These are phyloP conservation scores for Boletus sp. DNA, from an alignment of 1,284 basidiomycete genomes.

Conservation along the genomic window DNA sequence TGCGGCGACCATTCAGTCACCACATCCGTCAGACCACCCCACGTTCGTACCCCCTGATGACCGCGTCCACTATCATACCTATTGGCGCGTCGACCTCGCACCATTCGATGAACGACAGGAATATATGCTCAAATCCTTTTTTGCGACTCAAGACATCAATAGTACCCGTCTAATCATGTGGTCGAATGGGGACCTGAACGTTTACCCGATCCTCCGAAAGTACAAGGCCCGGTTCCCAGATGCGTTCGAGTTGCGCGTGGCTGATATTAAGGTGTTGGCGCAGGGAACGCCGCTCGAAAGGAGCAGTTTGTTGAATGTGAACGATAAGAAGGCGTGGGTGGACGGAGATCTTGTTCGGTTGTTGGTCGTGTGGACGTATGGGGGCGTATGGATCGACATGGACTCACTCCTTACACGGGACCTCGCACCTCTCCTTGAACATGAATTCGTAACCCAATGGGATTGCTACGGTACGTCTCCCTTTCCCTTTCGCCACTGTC, in stretches of 20 bases:
- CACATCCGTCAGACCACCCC: slow-evolving; percentile 1
- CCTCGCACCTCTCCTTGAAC: slow-evolving; percentile 78
- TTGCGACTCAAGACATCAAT: slow-evolving; percentile 78
- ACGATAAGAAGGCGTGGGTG: slow-evolving; percentile 83
- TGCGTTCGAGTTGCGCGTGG: slow-evolving; percentile 67
- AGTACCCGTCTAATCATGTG: slow-evolving; percentile 75
- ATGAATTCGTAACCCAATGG: slow-evolving; percentile 96
- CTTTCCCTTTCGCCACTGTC: not conserved
- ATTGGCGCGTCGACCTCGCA: slow-evolving; percentile 86
- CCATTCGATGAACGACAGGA: slow-evolving; percentile 80
- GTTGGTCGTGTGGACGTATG: slow-evolving; percentile 82
- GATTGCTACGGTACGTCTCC: slow-evolving; percentile 83
- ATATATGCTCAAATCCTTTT: slow-evolving; percentile 86
- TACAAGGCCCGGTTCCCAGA: slow-evolving; percentile 66
- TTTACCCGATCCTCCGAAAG: slow-evolving; percentile 58
- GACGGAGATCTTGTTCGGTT: slow-evolving; percentile 88
- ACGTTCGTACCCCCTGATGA: slow-evolving; percentile 36
- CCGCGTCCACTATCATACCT: slow-evolving; percentile 75
- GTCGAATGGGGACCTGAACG: slow-evolving; percentile 78
- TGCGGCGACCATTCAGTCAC: slow-evolving; percentile 66
- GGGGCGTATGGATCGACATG: slow-evolving; percentile 96
- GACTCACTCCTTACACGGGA: slow-evolving; percentile 88
- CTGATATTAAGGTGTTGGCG: slow-evolving; percentile 68
- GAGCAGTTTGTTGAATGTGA: slow-evolving; percentile 53
- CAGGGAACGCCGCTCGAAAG: slow-evolving; percentile 74